Evolutionary conservation across 2,329 filamentous ascomycete species (phyloP).

Genomic region (Pleoardoris graminearum): DNA sequence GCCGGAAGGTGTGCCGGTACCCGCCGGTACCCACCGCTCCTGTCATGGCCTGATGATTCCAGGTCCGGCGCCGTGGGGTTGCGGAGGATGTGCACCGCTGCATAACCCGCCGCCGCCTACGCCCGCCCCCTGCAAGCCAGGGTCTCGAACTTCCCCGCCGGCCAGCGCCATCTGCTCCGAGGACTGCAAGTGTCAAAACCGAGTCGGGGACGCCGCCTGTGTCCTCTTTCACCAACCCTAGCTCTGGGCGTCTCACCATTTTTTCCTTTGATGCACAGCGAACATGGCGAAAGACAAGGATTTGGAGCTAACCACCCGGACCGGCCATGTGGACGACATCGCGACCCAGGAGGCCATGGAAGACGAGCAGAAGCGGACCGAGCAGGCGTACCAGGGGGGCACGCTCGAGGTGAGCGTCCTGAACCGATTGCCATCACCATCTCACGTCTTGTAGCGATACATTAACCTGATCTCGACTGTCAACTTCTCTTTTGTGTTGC

Average conservation of each 20-base stretch:
- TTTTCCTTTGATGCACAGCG: neutral
- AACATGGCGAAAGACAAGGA: slow-evolving; percentile 6
- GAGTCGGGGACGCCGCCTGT: slow-evolving; percentile 1
- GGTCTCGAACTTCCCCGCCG: slow-evolving; percentile 2
- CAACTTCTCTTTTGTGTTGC: slow-evolving; percentile 30
- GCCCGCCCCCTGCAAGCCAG: neutral
- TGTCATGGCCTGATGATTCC: too few relatives aligned
- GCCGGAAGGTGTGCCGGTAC: too few relatives aligned
- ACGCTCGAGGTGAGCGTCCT: slow-evolving; percentile 19
- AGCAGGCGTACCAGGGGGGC: slow-evolving; percentile 17
- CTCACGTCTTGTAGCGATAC: slow-evolving; percentile 21
- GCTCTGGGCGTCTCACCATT: slow-evolving; percentile 1
- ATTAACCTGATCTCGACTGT: slow-evolving; percentile 27
- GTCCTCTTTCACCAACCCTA: slow-evolving; percentile 1
- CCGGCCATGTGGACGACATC: slow-evolving; percentile 18
- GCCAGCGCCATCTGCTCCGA: too few relatives aligned
- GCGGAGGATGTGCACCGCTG: neutral
- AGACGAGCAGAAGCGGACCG: slow-evolving; percentile 11
- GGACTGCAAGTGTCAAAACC: too few relatives aligned
- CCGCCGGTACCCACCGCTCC: too few relatives aligned
- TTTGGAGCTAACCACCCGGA: slow-evolving; percentile 15
- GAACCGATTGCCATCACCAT: neutral
- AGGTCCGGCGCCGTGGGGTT: neutral
- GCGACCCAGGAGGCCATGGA: slow-evolving; percentile 20
- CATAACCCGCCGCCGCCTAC: neutral